Conservation (phyloP, 2,329 filamentous ascomycete genomes). For the Arthrobotrys sphaeroides region DNA sequence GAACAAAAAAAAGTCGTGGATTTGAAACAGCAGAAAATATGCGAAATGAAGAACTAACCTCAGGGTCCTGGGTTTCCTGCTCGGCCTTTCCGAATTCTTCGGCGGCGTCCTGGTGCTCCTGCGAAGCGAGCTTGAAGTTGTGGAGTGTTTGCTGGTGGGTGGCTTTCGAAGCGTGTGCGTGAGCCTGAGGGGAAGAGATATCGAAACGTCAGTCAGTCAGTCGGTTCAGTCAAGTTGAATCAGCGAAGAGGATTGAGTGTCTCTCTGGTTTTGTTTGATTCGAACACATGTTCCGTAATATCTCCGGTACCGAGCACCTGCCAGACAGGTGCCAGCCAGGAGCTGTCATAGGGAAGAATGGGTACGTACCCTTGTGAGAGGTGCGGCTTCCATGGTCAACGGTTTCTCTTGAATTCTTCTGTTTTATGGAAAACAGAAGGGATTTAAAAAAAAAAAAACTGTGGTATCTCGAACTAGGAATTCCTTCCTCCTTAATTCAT, state of each 20-base stretch:
- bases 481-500: constrained; percentile 54
- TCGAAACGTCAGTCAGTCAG: constrained; percentile 8
- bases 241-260: not conserved
- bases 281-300: constrained; percentile 22
- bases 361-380: constrained; percentile 52
- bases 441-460: not conserved
- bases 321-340: not conserved
- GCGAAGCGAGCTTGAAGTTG: constrained; percentile 53
- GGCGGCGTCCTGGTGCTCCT: constrained; percentile 53
- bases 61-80: constrained; percentile 51
- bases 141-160: constrained; percentile 53
- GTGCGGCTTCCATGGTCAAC: constrained; percentile 53
- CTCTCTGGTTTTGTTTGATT: not conserved
- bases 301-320: constrained; percentile 21
- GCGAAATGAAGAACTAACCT: constrained; percentile 51
- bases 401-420: constrained; percentile 7
- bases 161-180: constrained; percentile 54
- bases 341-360: constrained; percentile 3
- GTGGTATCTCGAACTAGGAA: constrained; percentile 40
- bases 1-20: constrained; percentile 14
- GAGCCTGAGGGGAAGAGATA: constrained; percentile 37
- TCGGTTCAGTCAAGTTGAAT: not conserved
- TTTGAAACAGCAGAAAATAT: constrained; percentile 49
- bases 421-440: not conserved
- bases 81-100: constrained; percentile 54